phyloP scores from a whole-genome alignment of 257 asterid species.

The Solanum verrucosum region DNA sequence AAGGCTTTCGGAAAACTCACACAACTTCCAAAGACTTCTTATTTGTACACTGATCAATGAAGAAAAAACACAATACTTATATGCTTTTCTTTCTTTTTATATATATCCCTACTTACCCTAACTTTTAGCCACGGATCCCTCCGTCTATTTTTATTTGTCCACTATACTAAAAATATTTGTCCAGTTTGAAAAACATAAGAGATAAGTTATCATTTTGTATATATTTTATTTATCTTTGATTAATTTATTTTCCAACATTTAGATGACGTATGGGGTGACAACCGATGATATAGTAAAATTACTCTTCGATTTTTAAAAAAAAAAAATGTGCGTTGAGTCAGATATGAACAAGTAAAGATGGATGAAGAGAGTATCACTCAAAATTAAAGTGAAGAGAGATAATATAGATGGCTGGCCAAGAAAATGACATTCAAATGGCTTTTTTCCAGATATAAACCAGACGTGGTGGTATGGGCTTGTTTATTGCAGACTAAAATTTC shows the following conservation, averaged over 20 bases:
- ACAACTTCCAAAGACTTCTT: conserved; percentile 37
- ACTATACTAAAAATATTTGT: too few relatives aligned
- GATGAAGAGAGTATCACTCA: not conserved
- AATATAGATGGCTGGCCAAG: conserved; percentile 25
- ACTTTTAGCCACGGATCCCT: too few relatives aligned
- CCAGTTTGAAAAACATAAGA: too few relatives aligned
- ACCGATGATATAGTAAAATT: not conserved
- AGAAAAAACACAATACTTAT: not conserved
- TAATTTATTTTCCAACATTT: too few relatives aligned
- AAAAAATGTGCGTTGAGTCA: not conserved
- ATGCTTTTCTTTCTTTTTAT: conserved; percentile 31
- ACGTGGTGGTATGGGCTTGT: conserved; percentile 40
- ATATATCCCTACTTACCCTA: conserved; percentile 6
- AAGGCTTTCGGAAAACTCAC: conserved; percentile 26
- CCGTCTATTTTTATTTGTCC: too few relatives aligned
- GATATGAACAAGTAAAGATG: not conserved
- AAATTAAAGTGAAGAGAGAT: conserved; percentile 13
- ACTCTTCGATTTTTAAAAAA: too few relatives aligned
- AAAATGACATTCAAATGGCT: conserved; percentile 31
- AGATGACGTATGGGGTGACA: too few relatives aligned
- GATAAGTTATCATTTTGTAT: too few relatives aligned
- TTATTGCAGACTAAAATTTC: conserved; percentile 22
- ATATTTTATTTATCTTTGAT: too few relatives aligned
- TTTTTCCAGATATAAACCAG: conserved; percentile 26
- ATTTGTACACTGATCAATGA: not conserved